Evolutionary conservation across 208 protist genomes (phyloP).

Genomic region (Sergeia podlipaevii): DNA sequence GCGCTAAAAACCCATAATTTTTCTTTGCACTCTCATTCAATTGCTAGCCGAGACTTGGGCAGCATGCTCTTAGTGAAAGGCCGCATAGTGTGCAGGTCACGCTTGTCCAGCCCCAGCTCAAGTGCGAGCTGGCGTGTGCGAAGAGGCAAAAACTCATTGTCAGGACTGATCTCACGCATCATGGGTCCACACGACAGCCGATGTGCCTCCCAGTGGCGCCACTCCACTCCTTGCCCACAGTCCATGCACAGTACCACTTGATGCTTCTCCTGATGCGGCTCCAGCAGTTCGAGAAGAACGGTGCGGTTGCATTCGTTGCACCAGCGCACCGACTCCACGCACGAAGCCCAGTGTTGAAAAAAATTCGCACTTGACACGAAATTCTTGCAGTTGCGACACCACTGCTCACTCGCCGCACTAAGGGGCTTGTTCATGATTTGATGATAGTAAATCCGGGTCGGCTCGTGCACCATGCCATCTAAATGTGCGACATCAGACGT

Average conservation of each 20-base stretch:
- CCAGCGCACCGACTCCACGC: constrained; percentile 80
- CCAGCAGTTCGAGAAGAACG: constrained; percentile 72
- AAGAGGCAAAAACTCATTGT: constrained; percentile 86
- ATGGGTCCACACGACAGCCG: constrained; percentile 77
- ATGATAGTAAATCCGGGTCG: constrained; percentile 88
- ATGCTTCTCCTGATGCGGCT: constrained; percentile 86
- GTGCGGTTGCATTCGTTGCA: constrained; percentile 78
- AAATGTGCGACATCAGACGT: constrained; percentile 61
- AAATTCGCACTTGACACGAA: constrained; percentile 65
- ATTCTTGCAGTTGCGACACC: constrained; percentile 90
- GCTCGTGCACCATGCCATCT: constrained; percentile 89
- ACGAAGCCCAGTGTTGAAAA: constrained; percentile 71
- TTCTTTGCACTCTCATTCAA: too few relatives aligned
- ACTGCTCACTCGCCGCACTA: constrained; percentile 51
- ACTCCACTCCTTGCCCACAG: constrained; percentile 83
- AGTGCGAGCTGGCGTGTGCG: constrained; percentile 83
- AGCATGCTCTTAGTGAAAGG: constrained; percentile 44
- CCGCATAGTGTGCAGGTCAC: constrained; percentile 84
- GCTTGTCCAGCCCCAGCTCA: constrained; percentile 83
- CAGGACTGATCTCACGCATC: constrained; percentile 87
- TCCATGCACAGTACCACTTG: constrained; percentile 89
- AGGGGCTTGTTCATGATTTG: constrained; percentile 43
- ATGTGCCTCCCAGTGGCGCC: constrained; percentile 87
- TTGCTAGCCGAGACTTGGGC: too few relatives aligned
- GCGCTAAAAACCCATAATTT: constrained; percentile 1